These are phyloP conservation scores for Asparagopsis taxiformis DNA, from an alignment of 31 red algal genomes.

Conservation along the genomic window DNA sequence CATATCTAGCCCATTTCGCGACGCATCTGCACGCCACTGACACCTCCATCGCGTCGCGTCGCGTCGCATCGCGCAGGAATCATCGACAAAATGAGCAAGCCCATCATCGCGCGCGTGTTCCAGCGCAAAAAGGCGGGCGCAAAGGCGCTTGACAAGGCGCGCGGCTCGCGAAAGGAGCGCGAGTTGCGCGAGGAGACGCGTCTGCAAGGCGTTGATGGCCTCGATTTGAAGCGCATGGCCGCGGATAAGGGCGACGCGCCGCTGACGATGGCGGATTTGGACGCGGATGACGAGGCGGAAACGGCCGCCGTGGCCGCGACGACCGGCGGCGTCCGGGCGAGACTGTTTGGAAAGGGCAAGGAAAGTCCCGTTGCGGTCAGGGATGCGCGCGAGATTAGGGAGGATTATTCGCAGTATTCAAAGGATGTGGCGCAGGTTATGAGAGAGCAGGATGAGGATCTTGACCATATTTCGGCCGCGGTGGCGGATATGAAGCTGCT, in stretches of 20 bases:
- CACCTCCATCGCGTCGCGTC: neutral
- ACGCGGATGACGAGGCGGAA: too few species aligned
- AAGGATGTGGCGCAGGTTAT: constrained; percentile 56
- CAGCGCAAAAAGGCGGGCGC: constrained; percentile 40
- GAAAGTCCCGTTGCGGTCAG: constrained; percentile 6
- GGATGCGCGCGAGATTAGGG: constrained; percentile 26
- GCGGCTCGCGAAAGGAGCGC: constrained; percentile 52
- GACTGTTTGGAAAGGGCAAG: neutral
- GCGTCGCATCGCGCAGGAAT: constrained; percentile 11
- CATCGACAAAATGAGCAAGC: constrained; percentile 83
- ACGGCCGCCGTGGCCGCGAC: too few species aligned
- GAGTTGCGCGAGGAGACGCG: constrained; percentile 61
- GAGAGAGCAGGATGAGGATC: constrained; percentile 81
- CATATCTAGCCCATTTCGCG: too few species aligned
- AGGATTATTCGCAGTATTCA: constrained; percentile 76
- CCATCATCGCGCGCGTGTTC: constrained; percentile 68
- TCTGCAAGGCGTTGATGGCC: constrained; percentile 36
- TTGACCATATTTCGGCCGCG: constrained; percentile 73
- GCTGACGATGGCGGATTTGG: constrained; percentile 11
- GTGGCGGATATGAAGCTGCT: constrained; percentile 64
- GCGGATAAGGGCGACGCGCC: neutral
- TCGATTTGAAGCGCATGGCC: constrained; percentile 48
- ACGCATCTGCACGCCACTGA: too few species aligned
- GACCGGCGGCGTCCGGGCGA: constrained; percentile 17
- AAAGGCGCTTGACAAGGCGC: constrained; percentile 77